Conservation (phyloP, 1,284 basidiomycete species). For the Taiwanofungus camphoratus region DNA sequence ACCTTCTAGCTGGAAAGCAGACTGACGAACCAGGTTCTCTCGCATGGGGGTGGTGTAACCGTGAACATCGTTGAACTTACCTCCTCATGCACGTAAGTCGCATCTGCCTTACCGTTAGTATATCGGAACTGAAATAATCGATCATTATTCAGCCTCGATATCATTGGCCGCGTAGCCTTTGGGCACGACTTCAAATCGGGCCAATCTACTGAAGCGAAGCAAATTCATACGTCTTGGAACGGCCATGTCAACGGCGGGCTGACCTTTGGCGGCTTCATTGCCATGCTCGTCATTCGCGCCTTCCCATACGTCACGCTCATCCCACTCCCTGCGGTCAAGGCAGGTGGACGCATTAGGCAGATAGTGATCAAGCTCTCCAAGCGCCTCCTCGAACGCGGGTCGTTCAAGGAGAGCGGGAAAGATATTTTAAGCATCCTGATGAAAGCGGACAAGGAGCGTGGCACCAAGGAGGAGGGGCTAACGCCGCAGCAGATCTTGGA, state of each 20-base stretch:
- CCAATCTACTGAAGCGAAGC: conserved; percentile 18
- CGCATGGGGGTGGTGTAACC: conserved; percentile 19
- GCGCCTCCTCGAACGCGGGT: conserved; percentile 17
- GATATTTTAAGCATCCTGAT: conserved; percentile 23
- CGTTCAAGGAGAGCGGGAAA: conserved; percentile 16
- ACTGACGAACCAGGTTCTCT: conserved; percentile 21
- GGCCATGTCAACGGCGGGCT: conserved; percentile 22
- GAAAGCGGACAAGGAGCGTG: conserved; percentile 12
- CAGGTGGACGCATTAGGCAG: conserved; percentile 20
- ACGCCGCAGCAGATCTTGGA: conserved; percentile 24
- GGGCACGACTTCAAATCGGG: conserved; percentile 23
- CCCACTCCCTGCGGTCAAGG: conserved; percentile 19
- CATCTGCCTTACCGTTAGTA: neutral
- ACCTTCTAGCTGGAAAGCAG: conserved; percentile 20
- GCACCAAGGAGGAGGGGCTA: conserved; percentile 12
- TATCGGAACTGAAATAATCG: neutral
- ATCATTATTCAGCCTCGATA: conserved; percentile 18
- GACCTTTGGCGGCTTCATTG: conserved; percentile 20
- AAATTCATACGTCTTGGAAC: conserved; percentile 21
- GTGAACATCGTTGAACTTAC: conserved; percentile 23
- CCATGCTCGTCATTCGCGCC: conserved; percentile 23
- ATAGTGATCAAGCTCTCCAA: conserved; percentile 21
- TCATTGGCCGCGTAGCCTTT: conserved; percentile 24
- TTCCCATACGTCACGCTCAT: conserved; percentile 18
- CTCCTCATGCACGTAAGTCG: conserved; percentile 21